phyloP scores from a whole-genome alignment of 2,329 filamentous ascomycete genomes.

The Ceratocystiopsis brevicomis region DNA sequence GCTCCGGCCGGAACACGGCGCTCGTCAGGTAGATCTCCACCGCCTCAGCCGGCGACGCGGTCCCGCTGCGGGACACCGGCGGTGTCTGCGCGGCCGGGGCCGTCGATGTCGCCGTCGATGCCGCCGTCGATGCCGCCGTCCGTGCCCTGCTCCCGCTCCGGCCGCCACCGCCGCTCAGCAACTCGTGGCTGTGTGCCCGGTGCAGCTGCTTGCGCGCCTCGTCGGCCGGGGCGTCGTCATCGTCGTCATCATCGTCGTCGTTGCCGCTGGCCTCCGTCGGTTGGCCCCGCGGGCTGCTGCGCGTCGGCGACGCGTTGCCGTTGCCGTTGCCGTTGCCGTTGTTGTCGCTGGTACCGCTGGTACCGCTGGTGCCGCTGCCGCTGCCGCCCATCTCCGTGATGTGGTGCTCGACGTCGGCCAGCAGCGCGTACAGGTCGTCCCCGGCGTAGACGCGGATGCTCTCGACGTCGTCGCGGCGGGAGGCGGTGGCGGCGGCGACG shows the following conservation, averaged over 20 bases:
- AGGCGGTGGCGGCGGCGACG: conserved; percentile 4
- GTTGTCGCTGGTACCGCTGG: not conserved
- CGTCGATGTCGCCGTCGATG: conserved; percentile 14
- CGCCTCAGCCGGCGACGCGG: conserved; percentile 2
- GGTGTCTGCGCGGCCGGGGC: conserved; percentile 3
- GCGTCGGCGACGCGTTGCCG: not conserved
- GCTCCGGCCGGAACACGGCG: conserved; percentile 28
- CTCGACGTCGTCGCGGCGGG: conserved; percentile 28
- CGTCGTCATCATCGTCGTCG: conserved; percentile 2
- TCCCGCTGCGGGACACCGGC: not conserved
- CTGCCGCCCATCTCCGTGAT: conserved; percentile 26
- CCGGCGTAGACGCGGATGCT: conserved; percentile 52
- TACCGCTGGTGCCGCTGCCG: not conserved
- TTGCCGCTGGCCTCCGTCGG: not conserved
- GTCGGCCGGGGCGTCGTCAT: conserved; percentile 12
- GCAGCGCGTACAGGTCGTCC: conserved; percentile 44
- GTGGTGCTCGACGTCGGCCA: conserved; percentile 47
- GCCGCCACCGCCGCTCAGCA: conserved; percentile 16
- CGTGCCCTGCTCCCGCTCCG: conserved; percentile 10
- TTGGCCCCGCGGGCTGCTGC: not conserved
- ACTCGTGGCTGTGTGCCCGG: conserved; percentile 31
- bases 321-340: no score
- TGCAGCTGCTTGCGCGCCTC: conserved; percentile 24
- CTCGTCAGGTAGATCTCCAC: conserved; percentile 27
- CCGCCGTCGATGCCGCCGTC: conserved; percentile 6